A percentile compares a stretch with the other conserved stretches of the same genome.
Conservation (phyloP, 2,329 filamentous ascomycete species). For the Trichoderma endophyticum region DNA sequence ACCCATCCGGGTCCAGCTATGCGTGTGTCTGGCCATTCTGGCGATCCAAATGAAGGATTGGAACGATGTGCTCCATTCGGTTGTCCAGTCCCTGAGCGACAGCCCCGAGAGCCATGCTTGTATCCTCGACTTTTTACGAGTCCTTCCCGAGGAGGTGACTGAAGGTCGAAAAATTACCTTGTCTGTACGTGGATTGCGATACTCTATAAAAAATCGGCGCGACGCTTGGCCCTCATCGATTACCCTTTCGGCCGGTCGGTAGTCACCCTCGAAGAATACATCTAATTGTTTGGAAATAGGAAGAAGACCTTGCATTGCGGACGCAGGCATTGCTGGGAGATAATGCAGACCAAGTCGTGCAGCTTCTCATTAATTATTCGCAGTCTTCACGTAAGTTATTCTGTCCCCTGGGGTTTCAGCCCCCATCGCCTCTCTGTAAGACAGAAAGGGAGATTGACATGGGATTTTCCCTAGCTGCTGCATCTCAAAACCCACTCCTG, state of each 20-base stretch:
- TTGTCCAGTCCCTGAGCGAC: conserved; percentile 74
- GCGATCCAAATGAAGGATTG: conserved; percentile 95
- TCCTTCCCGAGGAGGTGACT: conserved; percentile 97
- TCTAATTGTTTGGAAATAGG: conserved; percentile 60
- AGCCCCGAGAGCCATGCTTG: conserved; percentile 77
- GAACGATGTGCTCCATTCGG: conserved; percentile 85
- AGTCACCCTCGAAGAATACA: conserved; percentile 20
- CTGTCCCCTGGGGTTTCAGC: neutral
- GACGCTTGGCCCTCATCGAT: conserved; percentile 32
- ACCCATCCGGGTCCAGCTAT: conserved; percentile 84
- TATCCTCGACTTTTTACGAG: conserved; percentile 92
- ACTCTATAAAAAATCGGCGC: conserved; percentile 38
- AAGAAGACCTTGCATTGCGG: conserved; percentile 86
- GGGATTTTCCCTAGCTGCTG: conserved; percentile 52
- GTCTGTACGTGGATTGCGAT: conserved; percentile 80
- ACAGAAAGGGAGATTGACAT: neutral
- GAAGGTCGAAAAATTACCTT: conserved; percentile 99
- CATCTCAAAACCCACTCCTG: conserved; percentile 81
- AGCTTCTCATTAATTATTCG: conserved; percentile 83
- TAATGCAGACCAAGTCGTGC: conserved; percentile 84
- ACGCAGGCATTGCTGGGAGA: conserved; percentile 87
- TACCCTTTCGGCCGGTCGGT: conserved; percentile 34
- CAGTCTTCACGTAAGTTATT: conserved; percentile 75
- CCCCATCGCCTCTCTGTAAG: neutral
- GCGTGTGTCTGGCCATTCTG: conserved; percentile 88